Conservation (phyloP, 164 flowering plant genomes). For the Piper longum region DNA sequence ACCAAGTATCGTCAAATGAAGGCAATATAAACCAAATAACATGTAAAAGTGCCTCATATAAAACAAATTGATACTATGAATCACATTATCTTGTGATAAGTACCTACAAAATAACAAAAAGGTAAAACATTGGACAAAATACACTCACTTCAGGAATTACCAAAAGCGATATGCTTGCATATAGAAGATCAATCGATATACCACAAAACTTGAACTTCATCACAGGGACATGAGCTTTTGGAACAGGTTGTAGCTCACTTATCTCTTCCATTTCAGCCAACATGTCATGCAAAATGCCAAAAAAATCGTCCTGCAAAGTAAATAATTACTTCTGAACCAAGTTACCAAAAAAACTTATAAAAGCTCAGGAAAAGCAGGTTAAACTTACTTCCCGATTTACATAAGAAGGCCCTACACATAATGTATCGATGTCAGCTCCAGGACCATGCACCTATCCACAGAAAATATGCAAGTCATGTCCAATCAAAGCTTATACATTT, state of each 20-base stretch:
- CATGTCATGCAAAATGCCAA: constrained; percentile 52
- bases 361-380: not conserved
- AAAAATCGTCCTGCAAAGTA: constrained; percentile 59
- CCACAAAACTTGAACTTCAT: constrained; percentile 88
- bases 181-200: constrained; percentile 85
- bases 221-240: constrained; percentile 97
- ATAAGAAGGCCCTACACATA: constrained; percentile 94
- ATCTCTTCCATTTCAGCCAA: constrained; percentile 71
- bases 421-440: constrained; percentile 88
- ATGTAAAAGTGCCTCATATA: no score
- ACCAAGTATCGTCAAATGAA: no score
- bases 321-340: not conserved
- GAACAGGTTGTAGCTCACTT: constrained; percentile 81
- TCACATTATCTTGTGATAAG: not conserved
- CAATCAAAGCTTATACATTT: not conserved
- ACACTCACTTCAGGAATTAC: constrained; percentile 79
- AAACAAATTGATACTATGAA: no score
- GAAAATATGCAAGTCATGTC: not conserved
- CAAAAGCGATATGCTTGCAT: constrained; percentile 71
- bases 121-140: not conserved
- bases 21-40: no score
- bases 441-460: constrained; percentile 74
- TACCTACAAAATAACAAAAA: not conserved
- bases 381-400: constrained; percentile 64
- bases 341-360: not conserved